Evolutionary conservation across 495 filamentous ascomycete species (phyloP).

Genomic region (Hypoxylon lienhwacheense): DNA sequence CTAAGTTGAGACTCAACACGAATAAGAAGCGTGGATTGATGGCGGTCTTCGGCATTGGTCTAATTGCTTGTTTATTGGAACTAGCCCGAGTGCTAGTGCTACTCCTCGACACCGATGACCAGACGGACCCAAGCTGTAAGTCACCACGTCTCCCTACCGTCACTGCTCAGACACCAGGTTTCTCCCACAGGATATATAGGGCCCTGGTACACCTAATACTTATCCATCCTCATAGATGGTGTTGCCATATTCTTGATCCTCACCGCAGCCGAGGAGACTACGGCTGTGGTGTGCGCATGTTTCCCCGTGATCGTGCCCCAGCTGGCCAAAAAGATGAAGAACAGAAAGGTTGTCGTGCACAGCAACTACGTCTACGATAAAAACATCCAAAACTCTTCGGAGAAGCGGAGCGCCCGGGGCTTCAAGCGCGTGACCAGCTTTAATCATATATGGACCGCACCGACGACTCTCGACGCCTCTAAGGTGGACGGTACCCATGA

Average conservation of each 20-base stretch:
- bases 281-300: constrained; percentile 34
- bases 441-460: constrained; percentile 30
- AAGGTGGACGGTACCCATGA: constrained; percentile 14
- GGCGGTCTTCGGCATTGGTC: constrained; percentile 38
- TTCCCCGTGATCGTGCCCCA: constrained; percentile 28
- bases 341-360: not conserved
- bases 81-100: constrained; percentile 28
- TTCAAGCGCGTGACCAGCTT: constrained; percentile 32
- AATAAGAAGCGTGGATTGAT: constrained; percentile 39
- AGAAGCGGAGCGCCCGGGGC: constrained; percentile 19
- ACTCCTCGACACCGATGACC: constrained; percentile 35
- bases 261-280: constrained; percentile 34
- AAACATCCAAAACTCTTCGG: constrained; percentile 15
- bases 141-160: not conserved
- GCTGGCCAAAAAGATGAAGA: constrained; percentile 9
- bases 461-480: constrained; percentile 8
- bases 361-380: constrained; percentile 7
- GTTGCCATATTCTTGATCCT: constrained; percentile 32
- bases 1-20: constrained; percentile 29
- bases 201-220: not conserved
- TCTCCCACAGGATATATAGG: not conserved
- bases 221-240: constrained; percentile 16
- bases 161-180: too few species aligned
- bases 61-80: constrained; percentile 33
- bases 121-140: constrained; percentile 40